A percentile compares a stretch with the other conserved stretches of the same genome.
These are phyloP conservation scores for Reticulomyxa filosa DNA, from an alignment of 78 protist species.

Conservation along the genomic window DNA sequence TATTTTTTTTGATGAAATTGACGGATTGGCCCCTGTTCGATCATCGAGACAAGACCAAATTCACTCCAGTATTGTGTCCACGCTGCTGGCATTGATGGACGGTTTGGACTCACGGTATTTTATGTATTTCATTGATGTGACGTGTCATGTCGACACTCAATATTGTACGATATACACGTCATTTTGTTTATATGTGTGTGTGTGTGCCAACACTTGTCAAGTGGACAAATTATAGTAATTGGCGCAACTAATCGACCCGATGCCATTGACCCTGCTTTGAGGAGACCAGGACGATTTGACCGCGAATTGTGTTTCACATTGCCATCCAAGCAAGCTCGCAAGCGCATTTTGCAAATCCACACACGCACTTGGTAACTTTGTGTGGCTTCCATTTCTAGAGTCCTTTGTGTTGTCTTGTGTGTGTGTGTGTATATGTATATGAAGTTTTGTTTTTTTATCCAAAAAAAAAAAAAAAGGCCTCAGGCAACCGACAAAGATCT, in stretches of 20 bases:
- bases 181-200: no score
- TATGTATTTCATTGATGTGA: no score
- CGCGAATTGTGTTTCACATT: not conserved
- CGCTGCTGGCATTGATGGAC: constrained; percentile 43
- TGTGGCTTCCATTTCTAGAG: no score
- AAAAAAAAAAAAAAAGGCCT: not conserved
- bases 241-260: constrained; percentile 91
- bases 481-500: not conserved
- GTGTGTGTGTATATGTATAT: no score
- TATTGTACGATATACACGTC: no score
- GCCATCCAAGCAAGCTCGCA: no score
- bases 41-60: constrained; percentile 16
- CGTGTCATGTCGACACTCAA: no score
- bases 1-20: constrained; percentile 47
- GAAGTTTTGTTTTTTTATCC: no score
- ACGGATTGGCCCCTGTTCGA: constrained; percentile 18
- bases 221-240: constrained; percentile 54
- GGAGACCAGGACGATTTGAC: constrained; percentile 78
- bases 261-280: constrained; percentile 77
- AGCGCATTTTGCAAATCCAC: no score
- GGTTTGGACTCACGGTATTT: constrained; percentile 29
- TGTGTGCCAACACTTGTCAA: no score
- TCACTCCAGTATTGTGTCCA: constrained; percentile 35
- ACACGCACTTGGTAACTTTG: no score
- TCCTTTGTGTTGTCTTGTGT: no score